phyloP scores from a whole-genome alignment of 495 filamentous ascomycete species.

The Xylaria bambusicola region DNA sequence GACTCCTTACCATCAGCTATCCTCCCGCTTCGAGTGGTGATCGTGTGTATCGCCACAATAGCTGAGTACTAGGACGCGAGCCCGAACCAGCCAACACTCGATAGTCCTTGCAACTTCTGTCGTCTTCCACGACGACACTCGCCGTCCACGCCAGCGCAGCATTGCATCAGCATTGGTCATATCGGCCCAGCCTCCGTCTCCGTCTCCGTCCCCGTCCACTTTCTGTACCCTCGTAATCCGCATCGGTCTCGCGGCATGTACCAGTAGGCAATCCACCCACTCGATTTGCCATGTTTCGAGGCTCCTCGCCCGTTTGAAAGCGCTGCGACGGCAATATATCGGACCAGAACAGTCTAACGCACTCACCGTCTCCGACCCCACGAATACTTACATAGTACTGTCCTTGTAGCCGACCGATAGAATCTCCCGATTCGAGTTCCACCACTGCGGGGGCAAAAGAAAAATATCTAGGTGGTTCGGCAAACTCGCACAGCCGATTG shows the following conservation, averaged over 20 bases:
- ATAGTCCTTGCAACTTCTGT: no score
- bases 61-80: neutral
- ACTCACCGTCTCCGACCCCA: constrained; percentile 6
- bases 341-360: neutral
- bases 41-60: neutral
- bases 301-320: neutral
- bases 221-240: neutral
- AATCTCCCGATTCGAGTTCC: constrained; percentile 16
- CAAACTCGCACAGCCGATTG: constrained; percentile 4
- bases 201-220: constrained; percentile 1
- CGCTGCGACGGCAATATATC: constrained; percentile 14
- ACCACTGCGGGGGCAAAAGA: constrained; percentile 22
- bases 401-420: constrained; percentile 9
- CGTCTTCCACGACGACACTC: neutral
- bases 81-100: neutral
- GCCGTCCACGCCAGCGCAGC: neutral
- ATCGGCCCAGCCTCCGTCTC: constrained; percentile 9
- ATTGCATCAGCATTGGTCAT: neutral
- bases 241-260: constrained; percentile 3
- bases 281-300: constrained; percentile 2
- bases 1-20: neutral
- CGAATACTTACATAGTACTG: constrained; percentile 7
- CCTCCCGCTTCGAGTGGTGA: neutral
- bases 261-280: neutral
- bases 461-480: neutral